Evolutionary conservation across 352 stramenopile species (phyloP).

Genomic region (Elongisporangium undulatum): DNA sequence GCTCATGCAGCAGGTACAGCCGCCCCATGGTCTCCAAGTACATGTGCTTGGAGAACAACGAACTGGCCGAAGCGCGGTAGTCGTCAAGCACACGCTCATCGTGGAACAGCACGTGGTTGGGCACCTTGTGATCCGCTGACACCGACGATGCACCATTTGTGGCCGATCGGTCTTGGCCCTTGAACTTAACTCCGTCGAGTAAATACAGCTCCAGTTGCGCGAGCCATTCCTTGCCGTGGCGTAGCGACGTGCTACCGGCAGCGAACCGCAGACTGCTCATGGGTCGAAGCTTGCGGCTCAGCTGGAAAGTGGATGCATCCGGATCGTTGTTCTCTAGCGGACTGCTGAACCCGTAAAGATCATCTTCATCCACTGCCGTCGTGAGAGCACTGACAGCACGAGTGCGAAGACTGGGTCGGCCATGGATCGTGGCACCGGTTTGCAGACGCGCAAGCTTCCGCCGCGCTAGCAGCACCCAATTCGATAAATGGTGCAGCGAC

Average conservation of each 20-base stretch:
- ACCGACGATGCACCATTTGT: background rate
- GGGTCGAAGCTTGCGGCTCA: slow-evolving; percentile 70
- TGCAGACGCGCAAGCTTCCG: slow-evolving; percentile 62
- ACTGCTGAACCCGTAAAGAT: slow-evolving; percentile 12
- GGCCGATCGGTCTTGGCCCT: slow-evolving; percentile 9
- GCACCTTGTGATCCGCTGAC: slow-evolving; percentile 7
- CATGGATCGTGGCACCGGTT: slow-evolving; percentile 24
- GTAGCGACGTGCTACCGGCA: slow-evolving; percentile 45
- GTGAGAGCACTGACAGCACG: slow-evolving; percentile 49
- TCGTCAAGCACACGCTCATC: slow-evolving; percentile 66
- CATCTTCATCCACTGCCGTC: slow-evolving; percentile 29
- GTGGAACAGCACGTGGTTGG: slow-evolving; percentile 80
- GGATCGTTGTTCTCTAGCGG: slow-evolving; percentile 8
- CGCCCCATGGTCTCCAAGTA: slow-evolving; percentile 83
- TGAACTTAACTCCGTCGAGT: slow-evolving; percentile 47
- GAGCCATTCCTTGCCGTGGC: slow-evolving; percentile 63
- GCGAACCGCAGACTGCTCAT: slow-evolving; percentile 82
- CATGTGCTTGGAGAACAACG: slow-evolving; percentile 84
- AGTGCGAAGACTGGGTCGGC: slow-evolving; percentile 14
- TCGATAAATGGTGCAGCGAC: slow-evolving; percentile 63
- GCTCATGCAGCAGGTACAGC: slow-evolving; percentile 74
- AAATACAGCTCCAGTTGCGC: slow-evolving; percentile 69
- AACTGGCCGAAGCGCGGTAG: slow-evolving; percentile 58
- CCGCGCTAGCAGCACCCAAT: slow-evolving; percentile 77
- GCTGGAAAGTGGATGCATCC: slow-evolving; percentile 42